Evolutionary conservation across 306 rosid species (phyloP), one percentile per base, ranked within the genome.

Genomic region (Notholithocarpus densiflorus): DNA sequence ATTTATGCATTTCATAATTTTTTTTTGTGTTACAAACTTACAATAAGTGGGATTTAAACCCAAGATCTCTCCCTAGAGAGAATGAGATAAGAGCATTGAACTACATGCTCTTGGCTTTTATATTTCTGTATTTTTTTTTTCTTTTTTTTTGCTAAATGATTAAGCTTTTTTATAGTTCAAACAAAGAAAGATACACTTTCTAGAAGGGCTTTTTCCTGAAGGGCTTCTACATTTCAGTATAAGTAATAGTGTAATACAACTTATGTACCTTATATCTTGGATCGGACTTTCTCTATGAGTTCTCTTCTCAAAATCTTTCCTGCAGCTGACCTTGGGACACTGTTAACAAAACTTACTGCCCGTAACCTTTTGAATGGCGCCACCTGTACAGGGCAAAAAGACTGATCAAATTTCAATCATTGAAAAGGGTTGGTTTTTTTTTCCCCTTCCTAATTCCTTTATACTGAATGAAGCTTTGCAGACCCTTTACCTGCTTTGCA

Each of bases 311-410:
- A 78, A 62, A 89, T 82, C 72, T 89, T 87, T 72, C 89, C 84
- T 2, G 88, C 27, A 54, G 82, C 64, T 37, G 85, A 77, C 80
- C 72, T 87, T 6, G 88, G 91, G 34, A 87, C 74, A 60, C 82
- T 87, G 4, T 79, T 79, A 23, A 83, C 76, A 71, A 87, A 87
- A 26, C 75, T 81, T 68, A 85, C 86, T 26, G 80, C 77, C 37
- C 80, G 66, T 69, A 87, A 52, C 77, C 89, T 87, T 80, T 85
- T 89, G 83, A 66, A 89, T 45, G 91, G 91, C 5, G 89, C 90
- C 75, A 85, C 91, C 89, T 83, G 84, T 37, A 54, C 34, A 73
- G 56, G 55, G 23, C 13, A 80, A 55, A 75, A 5, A 21, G 71
- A 18, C 40, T 21, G 29, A 23, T 81, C 29, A 81, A 17, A 18